Conservation (phyloP, 495 filamentous ascomycete genomes). For the Aspergillus ellipticus region DNA sequence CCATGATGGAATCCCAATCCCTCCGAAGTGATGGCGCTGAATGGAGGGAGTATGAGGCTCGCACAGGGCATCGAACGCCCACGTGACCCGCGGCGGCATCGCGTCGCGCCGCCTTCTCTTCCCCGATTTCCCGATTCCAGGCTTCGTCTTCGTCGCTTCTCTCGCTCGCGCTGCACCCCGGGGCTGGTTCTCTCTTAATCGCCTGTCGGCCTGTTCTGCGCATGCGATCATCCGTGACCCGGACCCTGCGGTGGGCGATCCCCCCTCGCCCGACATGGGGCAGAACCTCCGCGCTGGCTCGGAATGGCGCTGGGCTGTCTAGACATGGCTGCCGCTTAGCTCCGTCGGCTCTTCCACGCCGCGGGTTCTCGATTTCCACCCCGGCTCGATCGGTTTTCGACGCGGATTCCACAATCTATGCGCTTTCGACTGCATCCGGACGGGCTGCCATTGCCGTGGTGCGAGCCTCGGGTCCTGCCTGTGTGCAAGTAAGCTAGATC, state of each 20-base stretch:
- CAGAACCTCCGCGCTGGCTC: slow-evolving; percentile 3
- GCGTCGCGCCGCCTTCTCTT: neutral
- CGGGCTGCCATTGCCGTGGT: slow-evolving; percentile 90
- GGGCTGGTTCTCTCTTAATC: neutral
- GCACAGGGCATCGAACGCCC: neutral
- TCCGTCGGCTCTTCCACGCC: slow-evolving; percentile 7
- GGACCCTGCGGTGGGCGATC: slow-evolving; percentile 25
- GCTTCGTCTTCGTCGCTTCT: neutral
- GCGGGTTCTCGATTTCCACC: slow-evolving; percentile 25
- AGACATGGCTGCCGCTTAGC: slow-evolving; percentile 10
- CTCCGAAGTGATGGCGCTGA: no score
- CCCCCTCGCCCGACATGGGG: slow-evolving; percentile 25
- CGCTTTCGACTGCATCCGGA: slow-evolving; percentile 82
- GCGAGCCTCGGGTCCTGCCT: slow-evolving; percentile 77
- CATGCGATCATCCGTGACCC: slow-evolving; percentile 30
- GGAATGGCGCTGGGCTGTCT: slow-evolving; percentile 9
- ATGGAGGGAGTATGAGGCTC: no score
- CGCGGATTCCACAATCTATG: slow-evolving; percentile 72
- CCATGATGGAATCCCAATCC: no score
- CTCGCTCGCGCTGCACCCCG: neutral
- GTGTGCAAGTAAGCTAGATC: slow-evolving; percentile 53
- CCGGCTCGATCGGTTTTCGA: slow-evolving; percentile 22
- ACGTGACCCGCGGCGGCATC: slow-evolving; percentile 3
- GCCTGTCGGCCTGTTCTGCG: slow-evolving; percentile 15
- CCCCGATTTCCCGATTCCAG: no score